Percentiles rank a stretch among this genome's conserved stretches.
phyloP scores from a whole-genome alignment of 2,329 filamentous ascomycete species.

The Cladosporium velox region DNA sequence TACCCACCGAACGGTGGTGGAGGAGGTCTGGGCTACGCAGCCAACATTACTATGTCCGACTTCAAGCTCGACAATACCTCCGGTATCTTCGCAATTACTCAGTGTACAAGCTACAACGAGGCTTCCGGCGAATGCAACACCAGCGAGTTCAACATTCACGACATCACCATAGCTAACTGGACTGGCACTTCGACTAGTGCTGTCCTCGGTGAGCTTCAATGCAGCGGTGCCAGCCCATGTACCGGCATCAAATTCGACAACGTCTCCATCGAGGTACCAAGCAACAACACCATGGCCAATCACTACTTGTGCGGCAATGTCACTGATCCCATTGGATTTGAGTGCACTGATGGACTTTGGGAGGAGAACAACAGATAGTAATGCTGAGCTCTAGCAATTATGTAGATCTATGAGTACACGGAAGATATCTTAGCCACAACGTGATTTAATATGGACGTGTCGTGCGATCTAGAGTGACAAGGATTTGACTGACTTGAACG shows the following conservation, averaged over 20 bases:
- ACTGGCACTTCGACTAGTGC: conserved; percentile 33
- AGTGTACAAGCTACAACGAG: conserved; percentile 33
- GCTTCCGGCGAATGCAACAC: conserved; percentile 32
- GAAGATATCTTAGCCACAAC: neutral
- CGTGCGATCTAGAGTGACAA: neutral
- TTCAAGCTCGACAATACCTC: conserved; percentile 28
- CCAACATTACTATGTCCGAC: conserved; percentile 43
- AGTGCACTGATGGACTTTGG: conserved; percentile 29
- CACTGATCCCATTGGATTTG: conserved; percentile 27
- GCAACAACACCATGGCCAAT: conserved; percentile 25
- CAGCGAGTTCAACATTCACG: conserved; percentile 43
- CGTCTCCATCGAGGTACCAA: conserved; percentile 19
- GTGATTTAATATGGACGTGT: neutral
- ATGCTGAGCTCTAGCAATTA: neutral
- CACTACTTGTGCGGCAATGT: conserved; percentile 33
- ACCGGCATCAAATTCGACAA: conserved; percentile 26
- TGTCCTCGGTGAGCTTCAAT: conserved; percentile 33
- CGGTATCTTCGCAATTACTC: conserved; percentile 32
- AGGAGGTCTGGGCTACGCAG: conserved; percentile 52
- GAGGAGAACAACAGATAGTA: conserved; percentile 23
- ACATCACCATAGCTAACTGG: conserved; percentile 37
- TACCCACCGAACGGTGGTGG: conserved; percentile 61
- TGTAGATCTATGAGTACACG: neutral
- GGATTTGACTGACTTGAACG: neutral
- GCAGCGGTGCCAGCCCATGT: conserved; percentile 33